Conservation (phyloP, 768 basidiomycete genomes). For the Pleurotus sapidus region DNA sequence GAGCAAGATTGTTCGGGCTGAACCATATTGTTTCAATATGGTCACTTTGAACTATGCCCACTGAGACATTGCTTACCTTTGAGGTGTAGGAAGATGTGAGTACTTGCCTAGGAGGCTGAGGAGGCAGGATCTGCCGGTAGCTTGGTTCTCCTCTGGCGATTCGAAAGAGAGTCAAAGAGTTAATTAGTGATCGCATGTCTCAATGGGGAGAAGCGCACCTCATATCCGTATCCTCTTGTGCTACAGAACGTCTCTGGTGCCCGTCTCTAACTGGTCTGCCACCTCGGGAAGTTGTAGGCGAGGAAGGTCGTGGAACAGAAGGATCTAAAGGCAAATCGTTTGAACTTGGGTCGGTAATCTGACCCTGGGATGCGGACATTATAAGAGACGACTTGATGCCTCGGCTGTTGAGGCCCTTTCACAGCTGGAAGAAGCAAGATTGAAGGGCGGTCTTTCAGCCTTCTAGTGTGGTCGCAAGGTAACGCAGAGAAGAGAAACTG, state of each 20-base stretch:
- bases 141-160: neutral
- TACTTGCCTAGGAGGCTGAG: conserved; percentile 23
- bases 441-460: neutral
- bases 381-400: neutral
- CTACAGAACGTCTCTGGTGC: neutral
- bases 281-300: neutral
- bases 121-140: conserved; percentile 10
- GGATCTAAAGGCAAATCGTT: conserved; percentile 7
- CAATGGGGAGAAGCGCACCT: conserved; percentile 3
- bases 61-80: conserved; percentile 20
- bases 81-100: conserved; percentile 35
- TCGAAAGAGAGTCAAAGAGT: neutral
- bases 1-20: conserved; percentile 27
- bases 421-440: neutral
- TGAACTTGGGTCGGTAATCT: conserved; percentile 7
- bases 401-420: neutral
- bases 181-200: neutral
- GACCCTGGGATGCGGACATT: conserved; percentile 8
- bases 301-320: neutral
- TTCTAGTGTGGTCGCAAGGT: neutral
- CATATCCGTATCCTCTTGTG: neutral
- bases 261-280: neutral
- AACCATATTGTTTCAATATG: neutral
- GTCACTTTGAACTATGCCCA: neutral
- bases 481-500: neutral